Conservation (phyloP, 108 stramenopile genomes). For the Nannochloropsis gaditana region DNA sequence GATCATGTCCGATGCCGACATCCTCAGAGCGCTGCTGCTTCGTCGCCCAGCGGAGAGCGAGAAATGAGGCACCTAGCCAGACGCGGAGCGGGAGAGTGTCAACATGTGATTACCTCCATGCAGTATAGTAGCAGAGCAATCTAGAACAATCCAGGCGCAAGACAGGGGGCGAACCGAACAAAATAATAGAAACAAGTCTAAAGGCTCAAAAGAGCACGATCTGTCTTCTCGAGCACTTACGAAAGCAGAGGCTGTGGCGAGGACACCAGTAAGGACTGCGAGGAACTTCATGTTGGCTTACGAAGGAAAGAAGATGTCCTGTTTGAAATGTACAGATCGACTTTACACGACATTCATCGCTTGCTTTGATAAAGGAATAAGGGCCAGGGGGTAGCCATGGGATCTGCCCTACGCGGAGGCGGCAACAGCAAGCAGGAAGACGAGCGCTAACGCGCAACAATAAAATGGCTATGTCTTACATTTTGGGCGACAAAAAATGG, state of each 20-base stretch:
- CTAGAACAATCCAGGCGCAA: neutral
- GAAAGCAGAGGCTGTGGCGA: slow-evolving; percentile 8
- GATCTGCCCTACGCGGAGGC: neutral
- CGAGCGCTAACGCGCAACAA: neutral
- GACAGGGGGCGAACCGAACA: neutral
- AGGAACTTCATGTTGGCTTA: slow-evolving; percentile 7
- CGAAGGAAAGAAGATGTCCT: neutral
- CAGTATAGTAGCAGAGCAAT: neutral
- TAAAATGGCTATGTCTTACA: neutral
- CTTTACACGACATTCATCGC: neutral
- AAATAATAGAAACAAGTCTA: neutral
- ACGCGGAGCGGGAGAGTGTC: neutral
- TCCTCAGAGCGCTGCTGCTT: slow-evolving; percentile 23
- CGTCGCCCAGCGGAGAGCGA: neutral
- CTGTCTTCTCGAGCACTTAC: slow-evolving; percentile 16
- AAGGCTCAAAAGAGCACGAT: neutral
- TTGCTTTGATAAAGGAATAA: neutral
- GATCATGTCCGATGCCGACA: slow-evolving; percentile 48
- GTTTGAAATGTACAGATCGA: neutral
- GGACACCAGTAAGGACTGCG: neutral
- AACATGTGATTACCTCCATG: neutral
- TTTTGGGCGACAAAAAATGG: neutral
- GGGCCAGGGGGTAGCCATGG: neutral
- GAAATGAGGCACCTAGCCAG: neutral
- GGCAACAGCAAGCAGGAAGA: slow-evolving; percentile 16